Evolutionary conservation across 345 rosid genomes (phyloP).

Genomic region (Syzygium grande): DNA sequence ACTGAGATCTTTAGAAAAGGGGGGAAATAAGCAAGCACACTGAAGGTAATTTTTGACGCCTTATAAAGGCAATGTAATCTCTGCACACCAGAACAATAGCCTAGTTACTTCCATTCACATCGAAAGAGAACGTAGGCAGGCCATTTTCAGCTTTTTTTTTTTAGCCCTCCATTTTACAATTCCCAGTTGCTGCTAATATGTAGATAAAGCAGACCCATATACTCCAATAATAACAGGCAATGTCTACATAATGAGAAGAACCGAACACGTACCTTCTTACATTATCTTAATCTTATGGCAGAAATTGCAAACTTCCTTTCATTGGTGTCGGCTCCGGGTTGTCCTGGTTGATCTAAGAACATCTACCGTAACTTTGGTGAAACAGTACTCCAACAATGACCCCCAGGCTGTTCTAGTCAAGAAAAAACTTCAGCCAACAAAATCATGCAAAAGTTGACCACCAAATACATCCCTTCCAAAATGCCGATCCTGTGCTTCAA

Average conservation of each 20-base stretch:
- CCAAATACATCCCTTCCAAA: constrained; percentile 66
- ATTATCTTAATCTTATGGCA: not conserved
- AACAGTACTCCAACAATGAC: not conserved
- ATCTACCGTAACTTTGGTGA: not conserved
- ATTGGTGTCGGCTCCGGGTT: not conserved
- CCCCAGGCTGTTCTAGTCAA: not conserved
- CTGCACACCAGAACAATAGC: not conserved
- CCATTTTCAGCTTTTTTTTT: not conserved
- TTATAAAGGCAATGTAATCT: not conserved
- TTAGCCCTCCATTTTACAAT: not conserved
- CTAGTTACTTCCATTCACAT: not conserved
- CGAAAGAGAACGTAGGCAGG: not conserved
- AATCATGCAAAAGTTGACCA: constrained; percentile 85
- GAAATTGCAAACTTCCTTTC: not conserved
- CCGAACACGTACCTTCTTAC: not conserved
- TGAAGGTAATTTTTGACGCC: not conserved
- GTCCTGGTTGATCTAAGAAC: not conserved
- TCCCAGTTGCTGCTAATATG: not conserved
- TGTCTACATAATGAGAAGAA: not conserved
- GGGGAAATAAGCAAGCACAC: not conserved
- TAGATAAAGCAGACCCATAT: not conserved
- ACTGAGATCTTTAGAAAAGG: not conserved
- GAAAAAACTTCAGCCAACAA: constrained; percentile 51
- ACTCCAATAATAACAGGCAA: not conserved
- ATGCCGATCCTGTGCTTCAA: constrained; percentile 51